A percentile compares a stretch with the other conserved stretches of the same genome.
Evolutionary conservation across 352 stramenopile genomes (phyloP).

Genomic region (Phytopythium chamaehyphon): DNA sequence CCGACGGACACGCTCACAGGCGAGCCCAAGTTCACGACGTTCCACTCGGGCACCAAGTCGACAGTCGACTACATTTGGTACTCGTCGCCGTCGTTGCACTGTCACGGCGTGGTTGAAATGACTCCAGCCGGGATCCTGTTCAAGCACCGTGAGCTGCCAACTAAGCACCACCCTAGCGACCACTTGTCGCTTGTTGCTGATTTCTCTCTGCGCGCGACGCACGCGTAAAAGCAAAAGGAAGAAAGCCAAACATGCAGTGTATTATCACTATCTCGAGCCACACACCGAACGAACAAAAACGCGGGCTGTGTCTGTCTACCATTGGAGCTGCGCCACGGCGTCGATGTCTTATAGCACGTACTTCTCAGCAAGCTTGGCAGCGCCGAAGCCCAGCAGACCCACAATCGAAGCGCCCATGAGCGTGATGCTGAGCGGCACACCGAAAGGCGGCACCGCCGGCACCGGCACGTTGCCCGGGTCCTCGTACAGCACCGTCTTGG

Average conservation of each 20-base stretch:
- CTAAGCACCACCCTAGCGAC: slow-evolving; percentile 52
- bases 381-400: slow-evolving; percentile 57
- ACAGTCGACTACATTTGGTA: slow-evolving; percentile 78
- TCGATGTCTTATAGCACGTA: slow-evolving; percentile 7
- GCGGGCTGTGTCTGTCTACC: slow-evolving; percentile 3
- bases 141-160: slow-evolving; percentile 39
- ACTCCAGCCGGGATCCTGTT: slow-evolving; percentile 47
- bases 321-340: not conserved
- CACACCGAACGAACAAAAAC: slow-evolving; percentile 2
- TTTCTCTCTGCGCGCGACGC: slow-evolving; percentile 33
- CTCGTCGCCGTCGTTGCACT: slow-evolving; percentile 38
- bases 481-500: slow-evolving; percentile 68
- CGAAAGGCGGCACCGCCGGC: slow-evolving; percentile 67
- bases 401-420: slow-evolving; percentile 44
- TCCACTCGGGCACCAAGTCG: slow-evolving; percentile 49
- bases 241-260: slow-evolving; percentile 1
- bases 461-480: slow-evolving; percentile 79
- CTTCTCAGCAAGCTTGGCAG: slow-evolving; percentile 56
- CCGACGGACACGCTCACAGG: slow-evolving; percentile 42
- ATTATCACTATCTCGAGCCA: slow-evolving; percentile 7
- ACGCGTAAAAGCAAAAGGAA: slow-evolving; percentile 3
- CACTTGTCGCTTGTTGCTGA: slow-evolving; percentile 66
- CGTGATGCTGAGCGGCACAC: slow-evolving; percentile 66
- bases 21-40: slow-evolving; percentile 72
- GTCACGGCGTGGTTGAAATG: slow-evolving; percentile 67